Evolutionary conservation across 768 basidiomycete genomes (phyloP).

Genomic region (Psilocybe cyanescens): DNA sequence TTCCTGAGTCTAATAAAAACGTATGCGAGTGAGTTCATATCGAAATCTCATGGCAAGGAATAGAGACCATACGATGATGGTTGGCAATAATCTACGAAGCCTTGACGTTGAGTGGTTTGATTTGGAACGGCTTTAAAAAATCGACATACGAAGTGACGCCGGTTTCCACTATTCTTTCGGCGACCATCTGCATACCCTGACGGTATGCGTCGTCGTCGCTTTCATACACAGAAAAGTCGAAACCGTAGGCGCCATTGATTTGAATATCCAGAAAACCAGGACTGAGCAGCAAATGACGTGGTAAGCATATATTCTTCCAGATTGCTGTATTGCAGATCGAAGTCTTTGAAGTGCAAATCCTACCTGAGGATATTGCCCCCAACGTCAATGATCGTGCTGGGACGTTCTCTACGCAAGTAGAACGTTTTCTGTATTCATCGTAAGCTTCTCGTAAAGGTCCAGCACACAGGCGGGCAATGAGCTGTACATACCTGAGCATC

Average conservation of each 20-base stretch:
- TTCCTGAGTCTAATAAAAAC: slow-evolving; percentile 69
- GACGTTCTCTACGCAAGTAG: slow-evolving; percentile 62
- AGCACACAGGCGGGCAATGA: neutral
- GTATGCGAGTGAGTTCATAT: neutral
- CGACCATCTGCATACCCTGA: slow-evolving; percentile 68
- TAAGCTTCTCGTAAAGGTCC: slow-evolving; percentile 7
- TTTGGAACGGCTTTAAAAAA: no score
- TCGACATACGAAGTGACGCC: slow-evolving; percentile 82
- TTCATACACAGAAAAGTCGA: slow-evolving; percentile 86
- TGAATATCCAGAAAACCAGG: slow-evolving; percentile 89
- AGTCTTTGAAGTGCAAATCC: slow-evolving; percentile 6
- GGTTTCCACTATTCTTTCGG: slow-evolving; percentile 80
- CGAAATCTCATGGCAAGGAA: neutral
- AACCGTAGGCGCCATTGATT: slow-evolving; percentile 88
- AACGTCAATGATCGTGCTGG: slow-evolving; percentile 67
- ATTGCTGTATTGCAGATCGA: neutral
- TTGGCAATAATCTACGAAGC: slow-evolving; percentile 55
- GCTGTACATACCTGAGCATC: slow-evolving; percentile 64
- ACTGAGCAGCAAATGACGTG: slow-evolving; percentile 36
- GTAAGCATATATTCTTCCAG: neutral
- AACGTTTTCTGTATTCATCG: slow-evolving; percentile 60
- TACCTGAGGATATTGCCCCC: slow-evolving; percentile 79
- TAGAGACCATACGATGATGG: slow-evolving; percentile 62
- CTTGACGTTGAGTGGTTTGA: slow-evolving; percentile 19
- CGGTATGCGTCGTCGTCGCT: slow-evolving; percentile 70